A percentile compares a stretch with the other conserved stretches of the same genome.
These are phyloP conservation scores for Chlamydomonas asymmetrica DNA, from an alignment of 139 green algal species.

Conservation along the genomic window DNA sequence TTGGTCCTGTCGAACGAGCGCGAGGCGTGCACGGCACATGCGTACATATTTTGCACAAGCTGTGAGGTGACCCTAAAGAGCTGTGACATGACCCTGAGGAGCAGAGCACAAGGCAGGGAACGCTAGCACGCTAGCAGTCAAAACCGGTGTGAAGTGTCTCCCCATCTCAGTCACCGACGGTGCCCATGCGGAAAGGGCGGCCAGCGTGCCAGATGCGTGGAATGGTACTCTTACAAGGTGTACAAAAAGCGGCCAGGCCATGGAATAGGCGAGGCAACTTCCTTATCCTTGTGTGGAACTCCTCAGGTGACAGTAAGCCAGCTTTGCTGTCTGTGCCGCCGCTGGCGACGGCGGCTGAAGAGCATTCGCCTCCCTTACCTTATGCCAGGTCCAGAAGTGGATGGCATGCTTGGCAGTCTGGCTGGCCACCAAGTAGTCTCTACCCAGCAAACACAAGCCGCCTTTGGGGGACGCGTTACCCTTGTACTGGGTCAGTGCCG, in stretches of 20 bases:
- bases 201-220: constrained; percentile 30
- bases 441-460: constrained; percentile 58
- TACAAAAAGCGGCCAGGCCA: not conserved
- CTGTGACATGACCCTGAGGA: not conserved
- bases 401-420: constrained; percentile 66
- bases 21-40: no score
- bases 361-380: constrained; percentile 38
- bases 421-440: constrained; percentile 69
- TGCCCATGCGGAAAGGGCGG: not conserved
- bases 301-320: not conserved
- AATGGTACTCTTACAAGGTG: not conserved
- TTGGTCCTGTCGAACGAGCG: constrained; percentile 58
- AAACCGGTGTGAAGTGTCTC: constrained; percentile 1
- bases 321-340: not conserved
- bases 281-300: not conserved
- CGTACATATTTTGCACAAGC: not conserved
- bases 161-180: constrained; percentile 28
- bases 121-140: not conserved
- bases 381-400: constrained; percentile 83
- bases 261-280: not conserved
- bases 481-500: constrained; percentile 66
- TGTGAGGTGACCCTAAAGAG: not conserved
- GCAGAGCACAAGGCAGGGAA: not conserved
- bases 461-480: constrained; percentile 44
- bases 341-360: not conserved